phyloP scores from a whole-genome alignment of 2,329 filamentous ascomycete genomes.

The Camillea tinctor region DNA sequence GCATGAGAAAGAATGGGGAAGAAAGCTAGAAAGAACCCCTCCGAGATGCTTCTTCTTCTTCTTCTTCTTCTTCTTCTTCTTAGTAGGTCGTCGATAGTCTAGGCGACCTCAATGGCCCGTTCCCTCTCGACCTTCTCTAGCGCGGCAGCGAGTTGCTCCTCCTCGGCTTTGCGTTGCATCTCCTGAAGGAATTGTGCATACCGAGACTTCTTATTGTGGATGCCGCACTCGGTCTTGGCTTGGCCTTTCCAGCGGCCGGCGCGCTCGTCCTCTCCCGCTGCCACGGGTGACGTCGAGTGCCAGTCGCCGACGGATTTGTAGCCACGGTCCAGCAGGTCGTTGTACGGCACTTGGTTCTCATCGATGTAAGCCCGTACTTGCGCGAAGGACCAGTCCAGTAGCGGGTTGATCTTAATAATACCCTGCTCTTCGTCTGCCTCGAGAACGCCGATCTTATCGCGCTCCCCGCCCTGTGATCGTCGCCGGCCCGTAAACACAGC shows the following conservation, averaged over 20 bases:
- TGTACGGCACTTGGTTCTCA: constrained; percentile 88
- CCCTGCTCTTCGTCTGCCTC: constrained; percentile 86
- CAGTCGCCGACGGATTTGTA: constrained; percentile 99
- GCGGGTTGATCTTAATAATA: constrained; percentile 94
- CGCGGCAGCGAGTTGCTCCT: constrained; percentile 33
- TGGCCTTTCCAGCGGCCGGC: constrained; percentile 96
- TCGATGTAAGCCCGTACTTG: constrained; percentile 88
- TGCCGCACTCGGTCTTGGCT: constrained; percentile 94
- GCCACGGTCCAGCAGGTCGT: constrained; percentile 83
- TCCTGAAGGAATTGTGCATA: constrained; percentile 83
- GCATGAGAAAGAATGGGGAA: background rate
- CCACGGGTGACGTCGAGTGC: constrained; percentile 92
- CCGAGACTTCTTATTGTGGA: constrained; percentile 95
- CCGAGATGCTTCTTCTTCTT: constrained; percentile 4
- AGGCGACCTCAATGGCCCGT: background rate
- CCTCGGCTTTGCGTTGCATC: constrained; percentile 66
- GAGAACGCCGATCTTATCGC: constrained; percentile 85
- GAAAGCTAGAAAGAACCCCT: background rate
- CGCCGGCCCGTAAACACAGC: constrained; percentile 91
- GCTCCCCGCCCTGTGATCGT: constrained; percentile 88
- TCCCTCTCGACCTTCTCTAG: constrained; percentile 22
- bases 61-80: constrained; percentile 7
- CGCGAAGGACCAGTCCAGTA: constrained; percentile 90
- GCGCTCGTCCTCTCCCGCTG: constrained; percentile 90
- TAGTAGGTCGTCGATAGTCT: background rate